phyloP scores from a whole-genome alignment of 768 basidiomycete species.

The Naganishia vaughanmartiniae region DNA sequence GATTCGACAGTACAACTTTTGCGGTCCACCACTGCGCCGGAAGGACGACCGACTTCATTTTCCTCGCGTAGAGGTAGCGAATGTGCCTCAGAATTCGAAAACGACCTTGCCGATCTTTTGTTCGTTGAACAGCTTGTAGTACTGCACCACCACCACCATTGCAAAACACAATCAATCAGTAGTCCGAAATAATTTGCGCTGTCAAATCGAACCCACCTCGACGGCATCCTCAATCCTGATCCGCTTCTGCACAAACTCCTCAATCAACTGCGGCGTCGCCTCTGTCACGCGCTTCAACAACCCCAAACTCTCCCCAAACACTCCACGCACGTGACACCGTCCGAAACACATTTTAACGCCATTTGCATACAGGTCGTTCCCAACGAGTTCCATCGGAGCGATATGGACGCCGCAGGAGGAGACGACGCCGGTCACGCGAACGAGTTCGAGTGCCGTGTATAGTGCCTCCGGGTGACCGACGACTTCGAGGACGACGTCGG shows the following conservation, averaged over 20 bases:
- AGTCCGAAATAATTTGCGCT: too few species aligned
- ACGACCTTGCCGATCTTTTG: constrained; percentile 49
- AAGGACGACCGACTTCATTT: neutral
- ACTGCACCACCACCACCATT: too few species aligned
- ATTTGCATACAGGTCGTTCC: constrained; percentile 42
- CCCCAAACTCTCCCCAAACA: constrained; percentile 27
- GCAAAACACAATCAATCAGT: too few species aligned
- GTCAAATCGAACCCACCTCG: constrained; percentile 26
- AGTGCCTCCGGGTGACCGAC: constrained; percentile 49
- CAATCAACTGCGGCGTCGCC: constrained; percentile 33
- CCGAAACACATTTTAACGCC: constrained; percentile 31
- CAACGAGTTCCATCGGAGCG: constrained; percentile 36
- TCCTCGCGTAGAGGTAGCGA: neutral
- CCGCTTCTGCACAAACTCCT: constrained; percentile 32
- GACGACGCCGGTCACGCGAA: constrained; percentile 48
- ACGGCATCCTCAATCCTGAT: constrained; percentile 27
- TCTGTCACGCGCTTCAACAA: constrained; percentile 26
- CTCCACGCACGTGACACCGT: constrained; percentile 40
- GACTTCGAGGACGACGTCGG: constrained; percentile 52
- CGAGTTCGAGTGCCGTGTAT: constrained; percentile 44
- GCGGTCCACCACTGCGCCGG: too few species aligned
- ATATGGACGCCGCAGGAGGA: constrained; percentile 46
- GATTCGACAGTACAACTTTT: too few species aligned
- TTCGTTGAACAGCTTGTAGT: constrained; percentile 46
- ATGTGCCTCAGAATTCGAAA: constrained; percentile 27